phyloP scores from a whole-genome alignment of 768 basidiomycete genomes.

The Hygrophoropsis aurantiaca region DNA sequence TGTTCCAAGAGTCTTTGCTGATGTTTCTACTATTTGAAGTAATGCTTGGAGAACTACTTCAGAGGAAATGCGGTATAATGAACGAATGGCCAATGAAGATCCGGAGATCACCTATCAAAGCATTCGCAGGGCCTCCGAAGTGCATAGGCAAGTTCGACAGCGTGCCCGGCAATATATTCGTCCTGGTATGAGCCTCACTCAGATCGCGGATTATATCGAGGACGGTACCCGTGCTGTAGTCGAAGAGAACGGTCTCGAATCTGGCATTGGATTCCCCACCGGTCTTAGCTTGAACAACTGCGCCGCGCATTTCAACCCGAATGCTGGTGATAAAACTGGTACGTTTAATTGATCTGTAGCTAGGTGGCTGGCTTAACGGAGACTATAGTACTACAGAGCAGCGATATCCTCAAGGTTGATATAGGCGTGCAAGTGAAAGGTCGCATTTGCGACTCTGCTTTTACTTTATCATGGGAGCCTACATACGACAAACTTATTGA shows the following conservation, averaged over 20 bases:
- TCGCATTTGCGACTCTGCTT: slow-evolving; percentile 94
- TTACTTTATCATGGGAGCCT: slow-evolving; percentile 87
- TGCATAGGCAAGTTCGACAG: slow-evolving; percentile 88
- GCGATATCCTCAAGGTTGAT: slow-evolving; percentile 95
- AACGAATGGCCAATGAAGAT: slow-evolving; percentile 75
- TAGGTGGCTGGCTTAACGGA: slow-evolving; percentile 7
- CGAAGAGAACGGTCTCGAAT: slow-evolving; percentile 83
- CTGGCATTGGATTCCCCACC: slow-evolving; percentile 95
- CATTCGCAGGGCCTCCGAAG: slow-evolving; percentile 93
- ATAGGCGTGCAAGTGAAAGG: slow-evolving; percentile 97
- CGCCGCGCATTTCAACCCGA: slow-evolving; percentile 96
- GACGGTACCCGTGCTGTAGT: slow-evolving; percentile 88
- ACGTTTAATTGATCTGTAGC: slow-evolving; percentile 22
- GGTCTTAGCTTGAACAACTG: slow-evolving; percentile 92
- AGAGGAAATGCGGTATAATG: slow-evolving; percentile 85
- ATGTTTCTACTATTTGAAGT: slow-evolving; percentile 42
- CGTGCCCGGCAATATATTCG: slow-evolving; percentile 81
- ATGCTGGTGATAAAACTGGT: slow-evolving; percentile 87
- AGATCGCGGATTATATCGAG: slow-evolving; percentile 93
- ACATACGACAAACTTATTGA: slow-evolving; percentile 87
- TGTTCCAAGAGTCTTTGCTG: background rate
- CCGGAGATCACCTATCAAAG: slow-evolving; percentile 83
- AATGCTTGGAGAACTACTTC: slow-evolving; percentile 87
- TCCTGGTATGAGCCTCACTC: slow-evolving; percentile 92
- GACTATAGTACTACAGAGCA: slow-evolving; percentile 66